phyloP scores from a whole-genome alignment of 805 yeast species.

The Ogataea pini region DNA sequence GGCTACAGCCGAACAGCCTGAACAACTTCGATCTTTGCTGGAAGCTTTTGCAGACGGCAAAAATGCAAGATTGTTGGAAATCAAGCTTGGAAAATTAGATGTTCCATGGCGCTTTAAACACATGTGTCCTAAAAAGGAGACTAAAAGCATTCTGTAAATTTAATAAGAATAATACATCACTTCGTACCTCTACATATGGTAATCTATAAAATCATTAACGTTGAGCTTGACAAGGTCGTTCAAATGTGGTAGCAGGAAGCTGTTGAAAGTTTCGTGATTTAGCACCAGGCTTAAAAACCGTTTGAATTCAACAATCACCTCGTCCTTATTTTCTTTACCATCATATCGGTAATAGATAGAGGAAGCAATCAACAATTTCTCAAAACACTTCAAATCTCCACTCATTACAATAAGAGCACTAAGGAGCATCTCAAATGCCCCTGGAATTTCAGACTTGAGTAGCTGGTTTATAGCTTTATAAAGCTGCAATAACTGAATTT shows the following conservation, averaged over 20 bases:
- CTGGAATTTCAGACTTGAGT: constrained; percentile 18
- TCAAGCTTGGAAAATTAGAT: constrained; percentile 58
- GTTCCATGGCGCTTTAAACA: constrained; percentile 61
- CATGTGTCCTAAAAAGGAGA: constrained; percentile 36
- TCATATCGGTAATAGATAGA: constrained; percentile 19
- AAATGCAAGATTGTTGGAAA: constrained; percentile 52
- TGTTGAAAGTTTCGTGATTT: constrained; percentile 29
- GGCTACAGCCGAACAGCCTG: constrained; percentile 38
- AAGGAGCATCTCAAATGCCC: constrained; percentile 15
- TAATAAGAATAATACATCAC: too few relatives aligned
- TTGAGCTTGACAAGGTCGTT: constrained; percentile 34
- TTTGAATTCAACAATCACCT: constrained; percentile 31
- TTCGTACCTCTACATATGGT: constrained; percentile 26
- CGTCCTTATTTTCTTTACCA: constrained; percentile 22
- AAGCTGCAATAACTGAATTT: constrained; percentile 27
- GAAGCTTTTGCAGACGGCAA: constrained; percentile 32
- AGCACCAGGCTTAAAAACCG: constrained; percentile 31
- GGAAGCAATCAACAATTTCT: constrained; percentile 20
- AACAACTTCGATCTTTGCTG: constrained; percentile 41
- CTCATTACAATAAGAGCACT: constrained; percentile 10
- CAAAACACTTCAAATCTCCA: constrained; percentile 15
- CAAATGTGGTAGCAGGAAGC: constrained; percentile 25
- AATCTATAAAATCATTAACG: constrained; percentile 35
- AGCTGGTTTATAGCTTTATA: constrained; percentile 29
- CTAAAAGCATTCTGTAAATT: too few relatives aligned